These are phyloP conservation scores for Camellia oleifera DNA, from an alignment of 179 eudicot species.

Conservation along the genomic window DNA sequence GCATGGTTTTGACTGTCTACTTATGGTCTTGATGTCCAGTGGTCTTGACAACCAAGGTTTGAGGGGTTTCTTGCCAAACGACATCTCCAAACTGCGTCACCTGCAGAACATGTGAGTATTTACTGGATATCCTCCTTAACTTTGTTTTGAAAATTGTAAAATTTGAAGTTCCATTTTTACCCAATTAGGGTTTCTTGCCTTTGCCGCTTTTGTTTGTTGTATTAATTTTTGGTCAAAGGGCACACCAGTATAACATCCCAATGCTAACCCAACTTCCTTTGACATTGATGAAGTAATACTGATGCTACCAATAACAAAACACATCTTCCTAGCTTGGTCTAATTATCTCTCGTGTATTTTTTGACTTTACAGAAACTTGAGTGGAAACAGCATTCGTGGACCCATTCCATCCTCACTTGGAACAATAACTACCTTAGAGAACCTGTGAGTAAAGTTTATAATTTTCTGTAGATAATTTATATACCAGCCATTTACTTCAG, in stretches of 20 bases:
- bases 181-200: background rate
- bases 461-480: too few species aligned
- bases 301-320: background rate
- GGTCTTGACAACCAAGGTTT: slow-evolving; percentile 96
- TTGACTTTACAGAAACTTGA: slow-evolving; percentile 70
- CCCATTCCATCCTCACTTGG: slow-evolving; percentile 78
- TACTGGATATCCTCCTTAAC: slow-evolving; percentile 1
- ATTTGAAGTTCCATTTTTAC: background rate
- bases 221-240: background rate
- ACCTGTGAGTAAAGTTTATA: slow-evolving; percentile 48
- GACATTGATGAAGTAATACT: background rate
- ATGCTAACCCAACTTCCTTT: background rate
- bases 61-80: slow-evolving; percentile 76
- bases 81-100: slow-evolving; percentile 66
- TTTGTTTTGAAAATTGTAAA: background rate
- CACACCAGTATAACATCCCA: background rate
- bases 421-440: slow-evolving; percentile 51
- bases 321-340: background rate
- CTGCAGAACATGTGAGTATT: slow-evolving; percentile 83
- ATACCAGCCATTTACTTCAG: background rate
- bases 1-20: background rate
- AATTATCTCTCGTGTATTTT: background rate
- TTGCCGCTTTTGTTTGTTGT: background rate
- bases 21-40: slow-evolving; percentile 40
- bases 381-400: slow-evolving; percentile 92